phyloP scores from a whole-genome alignment of 495 filamentous ascomycete genomes.

The Recurvomyces mirabilis region DNA sequence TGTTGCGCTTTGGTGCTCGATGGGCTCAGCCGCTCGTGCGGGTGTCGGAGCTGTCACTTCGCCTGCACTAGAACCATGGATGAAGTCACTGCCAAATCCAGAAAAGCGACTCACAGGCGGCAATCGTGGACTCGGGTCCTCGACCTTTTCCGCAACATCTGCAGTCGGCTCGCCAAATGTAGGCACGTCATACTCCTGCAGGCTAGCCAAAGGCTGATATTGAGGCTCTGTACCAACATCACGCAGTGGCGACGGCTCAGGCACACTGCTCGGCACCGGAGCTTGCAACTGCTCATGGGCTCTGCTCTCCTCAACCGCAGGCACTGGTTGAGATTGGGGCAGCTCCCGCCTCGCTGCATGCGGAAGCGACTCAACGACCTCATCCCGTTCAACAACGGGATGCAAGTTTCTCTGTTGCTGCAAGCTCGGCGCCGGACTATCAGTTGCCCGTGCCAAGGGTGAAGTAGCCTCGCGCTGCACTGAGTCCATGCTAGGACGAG shows the following conservation, averaged over 20 bases:
- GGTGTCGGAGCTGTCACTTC: not conserved
- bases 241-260: no score
- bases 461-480: conserved; percentile 11
- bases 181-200: not conserved
- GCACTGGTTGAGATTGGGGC: no score
- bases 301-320: no score
- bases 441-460: conserved; percentile 4
- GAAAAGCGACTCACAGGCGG: conserved; percentile 13
- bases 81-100: conserved; percentile 16
- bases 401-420: conserved; percentile 19
- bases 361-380: no score
- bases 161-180: conserved; percentile 3
- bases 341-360: no score
- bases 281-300: no score
- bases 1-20: no score
- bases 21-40: no score
- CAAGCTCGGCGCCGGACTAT: conserved; percentile 17
- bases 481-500: conserved; percentile 27
- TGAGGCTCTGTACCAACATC: not conserved
- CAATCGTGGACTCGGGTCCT: conserved; percentile 8
- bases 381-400: conserved; percentile 20
- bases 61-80: not conserved
- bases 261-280: no score
- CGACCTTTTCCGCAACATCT: not conserved
- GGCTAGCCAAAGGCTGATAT: conserved; percentile 2